These are phyloP conservation scores for Mortierella sp. DNA, from an alignment of 371 early-diverging fungal species.

Conservation along the genomic window DNA sequence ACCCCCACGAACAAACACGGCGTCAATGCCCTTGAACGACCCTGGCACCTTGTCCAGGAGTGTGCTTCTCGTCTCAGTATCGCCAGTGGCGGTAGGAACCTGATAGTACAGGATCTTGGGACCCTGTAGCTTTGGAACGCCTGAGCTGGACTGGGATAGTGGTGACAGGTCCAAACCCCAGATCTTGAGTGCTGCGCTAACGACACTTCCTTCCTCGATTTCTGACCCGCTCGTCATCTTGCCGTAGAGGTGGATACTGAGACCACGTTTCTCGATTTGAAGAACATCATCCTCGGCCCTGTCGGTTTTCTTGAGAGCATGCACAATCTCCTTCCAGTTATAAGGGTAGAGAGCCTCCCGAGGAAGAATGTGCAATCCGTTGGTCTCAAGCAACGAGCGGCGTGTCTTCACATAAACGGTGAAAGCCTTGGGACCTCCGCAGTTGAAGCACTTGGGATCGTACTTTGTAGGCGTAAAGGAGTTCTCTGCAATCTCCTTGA, in stretches of 20 bases:
- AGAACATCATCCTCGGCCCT: constrained; percentile 64
- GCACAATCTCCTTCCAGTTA: constrained; percentile 22
- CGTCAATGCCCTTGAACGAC: constrained; percentile 65
- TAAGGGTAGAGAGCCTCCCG: constrained; percentile 19
- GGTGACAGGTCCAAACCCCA: constrained; percentile 63
- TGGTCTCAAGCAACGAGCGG: constrained; percentile 11
- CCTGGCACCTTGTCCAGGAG: constrained; percentile 59
- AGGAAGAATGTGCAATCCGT: constrained; percentile 12
- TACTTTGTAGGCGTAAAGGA: constrained; percentile 65
- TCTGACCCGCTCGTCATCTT: constrained; percentile 66
- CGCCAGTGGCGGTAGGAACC: neutral
- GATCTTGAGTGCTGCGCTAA: constrained; percentile 60
- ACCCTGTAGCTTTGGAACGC: constrained; percentile 16
- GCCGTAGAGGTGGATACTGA: constrained; percentile 70
- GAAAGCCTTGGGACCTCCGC: constrained; percentile 69
- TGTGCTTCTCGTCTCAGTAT: constrained; percentile 13
- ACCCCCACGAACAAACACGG: constrained; percentile 64
- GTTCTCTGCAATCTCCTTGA: constrained; percentile 66
- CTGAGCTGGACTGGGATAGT: neutral
- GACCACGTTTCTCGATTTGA: constrained; percentile 53
- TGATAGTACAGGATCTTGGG: constrained; percentile 48
- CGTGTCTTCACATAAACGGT: constrained; percentile 63
- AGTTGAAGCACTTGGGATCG: constrained; percentile 69
- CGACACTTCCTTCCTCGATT: constrained; percentile 63
- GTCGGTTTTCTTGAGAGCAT: constrained; percentile 57